These are phyloP conservation scores for Rutstroemia sp. DNA, from an alignment of 2,329 filamentous ascomycete genomes.

Conservation along the genomic window DNA sequence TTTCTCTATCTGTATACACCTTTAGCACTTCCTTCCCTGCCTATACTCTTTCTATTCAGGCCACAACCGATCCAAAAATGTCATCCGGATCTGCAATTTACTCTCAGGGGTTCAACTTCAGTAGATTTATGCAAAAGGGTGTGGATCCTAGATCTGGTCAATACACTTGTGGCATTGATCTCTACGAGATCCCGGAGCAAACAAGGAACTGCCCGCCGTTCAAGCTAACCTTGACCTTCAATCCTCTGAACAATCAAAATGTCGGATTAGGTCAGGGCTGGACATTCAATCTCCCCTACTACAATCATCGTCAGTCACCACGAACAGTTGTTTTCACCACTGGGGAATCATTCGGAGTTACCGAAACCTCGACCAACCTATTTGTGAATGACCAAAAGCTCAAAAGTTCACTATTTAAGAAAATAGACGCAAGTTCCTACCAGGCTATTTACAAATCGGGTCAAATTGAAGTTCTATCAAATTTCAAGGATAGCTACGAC, in stretches of 20 bases:
- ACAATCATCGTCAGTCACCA: slow-evolving; percentile 3
- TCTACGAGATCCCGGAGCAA: slow-evolving; percentile 2
- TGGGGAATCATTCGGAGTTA: neutral
- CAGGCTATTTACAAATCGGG: slow-evolving; percentile 5
- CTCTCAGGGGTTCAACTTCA: slow-evolving; percentile 6
- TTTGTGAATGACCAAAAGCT: slow-evolving; percentile 2
- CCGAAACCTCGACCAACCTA: neutral
- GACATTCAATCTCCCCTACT: slow-evolving; percentile 1
- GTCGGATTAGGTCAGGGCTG: slow-evolving; percentile 1
- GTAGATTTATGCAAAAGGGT: slow-evolving; percentile 1
- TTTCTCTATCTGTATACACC: neutral
- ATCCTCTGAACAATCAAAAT: neutral
- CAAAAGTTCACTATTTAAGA: neutral
- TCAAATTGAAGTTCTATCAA: neutral
- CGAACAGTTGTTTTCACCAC: neutral
- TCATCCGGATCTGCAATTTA: neutral
- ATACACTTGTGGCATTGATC: slow-evolving; percentile 1
- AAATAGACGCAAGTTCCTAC: neutral
- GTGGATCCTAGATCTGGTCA: slow-evolving; percentile 4
- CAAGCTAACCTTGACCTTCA: slow-evolving; percentile 3
- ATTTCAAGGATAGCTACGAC: slow-evolving; percentile 1
- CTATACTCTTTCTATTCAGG: neutral
- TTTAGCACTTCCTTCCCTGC: neutral
- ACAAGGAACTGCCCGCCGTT: slow-evolving; percentile 4
- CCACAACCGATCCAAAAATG: neutral